Base-by-base conservation (phyloP, 2,329 filamentous ascomycete species). In the Diaporthe citriasiana region DNA sequence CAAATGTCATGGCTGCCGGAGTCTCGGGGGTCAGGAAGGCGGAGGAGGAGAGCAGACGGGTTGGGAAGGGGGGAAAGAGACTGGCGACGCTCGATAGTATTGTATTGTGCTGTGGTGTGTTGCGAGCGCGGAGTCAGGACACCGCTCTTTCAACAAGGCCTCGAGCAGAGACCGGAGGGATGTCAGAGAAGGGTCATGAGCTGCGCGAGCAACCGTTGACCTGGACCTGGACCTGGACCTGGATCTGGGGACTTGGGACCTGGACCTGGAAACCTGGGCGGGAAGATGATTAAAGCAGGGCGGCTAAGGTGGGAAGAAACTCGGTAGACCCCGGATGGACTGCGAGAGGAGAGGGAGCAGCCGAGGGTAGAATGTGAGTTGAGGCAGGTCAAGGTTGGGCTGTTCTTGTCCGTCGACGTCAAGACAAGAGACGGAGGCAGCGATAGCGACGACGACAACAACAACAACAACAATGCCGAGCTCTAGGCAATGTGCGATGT, bases 1-100 rank as follows among this genome's bases (percentile, higher is more conserved):
- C 88, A 85, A 89, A 88, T 84, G 87, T 88, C 90, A 88, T 89
- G 82, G 81, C 72, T 88, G 80, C 78, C 76, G 79, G 77, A 33
- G 57, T 25, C 33, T 63, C 40, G 50, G 33, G 78, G 77, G 77
- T 78, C 79, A 80, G 76, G 77, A 80, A 77, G 81, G 74, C 72
- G 74, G 76, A 70, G 70, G 71, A 80, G 79, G 78, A 59, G 40
- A 45, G 55, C 79, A 78, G 80, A 78, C 77, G 77, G 73, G 80
- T 73, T 77, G 79, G 30, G 33, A n/a, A n/a, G 77, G 78, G 79
- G 45, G 2, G 4, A 22, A 80, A 79, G 82, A 80, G 81, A 80
- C 82, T 80, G 81, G 81, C 81, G 80, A 82, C 80, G 79, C 77
- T 80, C 81, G 85, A 83, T 84, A 84, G 84, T 86, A 86, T 86